Percentiles rank a stretch among this genome's conserved stretches.
phyloP scores from a whole-genome alignment of 1,284 basidiomycete genomes.

The Boletus sp. region DNA sequence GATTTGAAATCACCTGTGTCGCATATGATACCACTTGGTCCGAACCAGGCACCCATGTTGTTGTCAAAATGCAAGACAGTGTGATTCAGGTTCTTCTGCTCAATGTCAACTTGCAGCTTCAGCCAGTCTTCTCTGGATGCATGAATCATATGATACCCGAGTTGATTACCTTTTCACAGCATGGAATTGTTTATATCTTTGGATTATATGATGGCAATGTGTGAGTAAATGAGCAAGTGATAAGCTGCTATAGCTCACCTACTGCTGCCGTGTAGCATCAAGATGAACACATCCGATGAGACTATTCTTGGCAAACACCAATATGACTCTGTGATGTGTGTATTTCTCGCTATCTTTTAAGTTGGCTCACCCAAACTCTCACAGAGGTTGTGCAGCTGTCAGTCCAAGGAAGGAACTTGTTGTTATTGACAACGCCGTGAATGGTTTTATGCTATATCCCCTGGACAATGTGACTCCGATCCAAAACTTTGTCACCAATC shows the following conservation, averaged over 20 bases:
- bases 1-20: conserved; percentile 15
- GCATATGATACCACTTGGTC: background rate
- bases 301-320: conserved; percentile 1
- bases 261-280: conserved; percentile 3
- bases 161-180: conserved; percentile 2
- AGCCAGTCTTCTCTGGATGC: conserved; percentile 5
- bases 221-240: conserved; percentile 1
- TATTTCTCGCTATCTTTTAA: background rate
- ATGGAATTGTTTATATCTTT: conserved; percentile 2
- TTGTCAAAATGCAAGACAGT: conserved; percentile 5
- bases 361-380: background rate
- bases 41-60: background rate
- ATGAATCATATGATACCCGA: conserved; percentile 7
- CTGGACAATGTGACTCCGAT: background rate
- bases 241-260: background rate
- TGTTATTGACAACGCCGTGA: conserved; percentile 6
- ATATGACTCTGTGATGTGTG: conserved; percentile 12
- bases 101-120: conserved; percentile 9
- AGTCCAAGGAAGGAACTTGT: conserved; percentile 1
- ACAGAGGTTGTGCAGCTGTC: background rate
- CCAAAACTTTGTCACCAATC: conserved; percentile 1
- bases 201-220: conserved; percentile 12
- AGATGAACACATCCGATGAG: conserved; percentile 4
- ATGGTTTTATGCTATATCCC: conserved; percentile 9
- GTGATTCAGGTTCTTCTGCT: conserved; percentile 8